phyloP scores from a whole-genome alignment of 1,139 yeast genomes.

The Pichia terricola region DNA sequence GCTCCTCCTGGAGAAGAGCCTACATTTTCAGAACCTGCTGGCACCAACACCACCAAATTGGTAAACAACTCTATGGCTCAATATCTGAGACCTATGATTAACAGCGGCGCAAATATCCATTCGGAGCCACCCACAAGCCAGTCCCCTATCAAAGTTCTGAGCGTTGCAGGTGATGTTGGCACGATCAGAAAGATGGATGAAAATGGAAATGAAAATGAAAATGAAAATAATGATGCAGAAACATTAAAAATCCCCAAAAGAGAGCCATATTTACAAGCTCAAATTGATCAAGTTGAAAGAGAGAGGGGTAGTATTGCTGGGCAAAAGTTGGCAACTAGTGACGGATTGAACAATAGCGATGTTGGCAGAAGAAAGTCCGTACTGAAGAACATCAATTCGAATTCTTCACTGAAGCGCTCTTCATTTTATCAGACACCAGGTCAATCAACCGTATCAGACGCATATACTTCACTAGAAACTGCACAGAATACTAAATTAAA shows the following conservation, averaged over 20 bases:
- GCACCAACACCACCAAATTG: conserved; percentile 1
- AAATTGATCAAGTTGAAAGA: conserved; percentile 5
- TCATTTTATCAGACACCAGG: neutral
- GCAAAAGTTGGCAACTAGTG: neutral
- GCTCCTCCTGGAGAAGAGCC: too few relatives aligned
- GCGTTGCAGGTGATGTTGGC: neutral
- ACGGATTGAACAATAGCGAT: neutral
- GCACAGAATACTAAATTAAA: conserved; percentile 71
- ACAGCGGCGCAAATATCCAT: too few relatives aligned
- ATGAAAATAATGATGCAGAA: neutral
- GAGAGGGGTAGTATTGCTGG: neutral
- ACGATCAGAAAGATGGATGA: neutral
- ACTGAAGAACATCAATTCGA: conserved; percentile 32
- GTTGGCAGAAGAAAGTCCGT: conserved; percentile 45
- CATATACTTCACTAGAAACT: conserved; percentile 58
- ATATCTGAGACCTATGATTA: conserved; percentile 19
- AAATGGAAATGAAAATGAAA: neutral
- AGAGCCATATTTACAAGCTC: conserved; percentile 11
- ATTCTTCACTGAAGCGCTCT: conserved; percentile 17
- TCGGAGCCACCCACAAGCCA: too few relatives aligned
- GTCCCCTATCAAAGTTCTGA: neutral
- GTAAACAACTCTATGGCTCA: conserved; percentile 22
- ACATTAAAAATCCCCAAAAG: conserved; percentile 18
- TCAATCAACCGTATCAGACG: conserved; percentile 28
- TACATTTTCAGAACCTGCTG: neutral